Conservation (phyloP, 2,329 filamentous ascomycete genomes). For the Scedosporium dehoogii region DNA sequence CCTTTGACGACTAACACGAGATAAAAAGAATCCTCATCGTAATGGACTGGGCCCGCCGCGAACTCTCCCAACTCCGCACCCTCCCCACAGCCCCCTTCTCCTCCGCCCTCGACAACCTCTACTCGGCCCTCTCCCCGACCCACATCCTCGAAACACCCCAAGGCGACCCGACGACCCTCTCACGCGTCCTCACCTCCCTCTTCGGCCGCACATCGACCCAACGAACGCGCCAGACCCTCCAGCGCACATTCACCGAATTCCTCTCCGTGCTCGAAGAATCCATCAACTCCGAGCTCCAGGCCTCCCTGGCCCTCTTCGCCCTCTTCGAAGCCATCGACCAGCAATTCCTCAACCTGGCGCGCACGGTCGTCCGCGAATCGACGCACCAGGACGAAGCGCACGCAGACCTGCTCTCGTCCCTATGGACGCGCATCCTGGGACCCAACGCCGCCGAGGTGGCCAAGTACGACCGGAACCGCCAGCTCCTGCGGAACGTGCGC, state of each 20-base stretch:
- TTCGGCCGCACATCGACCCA: conserved; percentile 77
- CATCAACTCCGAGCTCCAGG: conserved; percentile 73
- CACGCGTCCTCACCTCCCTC: conserved; percentile 57
- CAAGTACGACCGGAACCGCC: conserved; percentile 87
- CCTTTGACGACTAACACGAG: conserved; percentile 10
- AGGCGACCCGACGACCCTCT: conserved; percentile 56
- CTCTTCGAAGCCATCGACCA: conserved; percentile 89
- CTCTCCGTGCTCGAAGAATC: conserved; percentile 80
- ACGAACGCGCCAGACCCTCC: conserved; percentile 68
- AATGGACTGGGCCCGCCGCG: conserved; percentile 91
- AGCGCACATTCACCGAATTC: conserved; percentile 82
- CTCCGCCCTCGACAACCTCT: conserved; percentile 71
- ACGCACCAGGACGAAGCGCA: conserved; percentile 72
- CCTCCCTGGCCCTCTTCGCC: conserved; percentile 69
- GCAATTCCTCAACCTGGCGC: conserved; percentile 80
- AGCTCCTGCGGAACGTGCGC: conserved; percentile 67
- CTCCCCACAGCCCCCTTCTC: conserved; percentile 54
- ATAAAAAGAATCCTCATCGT: conserved; percentile 67
- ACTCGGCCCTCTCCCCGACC: conserved; percentile 60
- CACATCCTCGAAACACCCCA: conserved; percentile 47
- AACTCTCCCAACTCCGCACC: conserved; percentile 61
- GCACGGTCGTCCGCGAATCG: conserved; percentile 74
- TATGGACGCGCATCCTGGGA: conserved; percentile 82
- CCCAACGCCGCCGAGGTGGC: conserved; percentile 63
- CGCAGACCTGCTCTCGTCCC: conserved; percentile 67